Evolutionary conservation across 1,284 basidiomycete genomes (phyloP), one percentile per base, ranked within the genome.

Genomic region (Ceratobasidium sp.): DNA sequence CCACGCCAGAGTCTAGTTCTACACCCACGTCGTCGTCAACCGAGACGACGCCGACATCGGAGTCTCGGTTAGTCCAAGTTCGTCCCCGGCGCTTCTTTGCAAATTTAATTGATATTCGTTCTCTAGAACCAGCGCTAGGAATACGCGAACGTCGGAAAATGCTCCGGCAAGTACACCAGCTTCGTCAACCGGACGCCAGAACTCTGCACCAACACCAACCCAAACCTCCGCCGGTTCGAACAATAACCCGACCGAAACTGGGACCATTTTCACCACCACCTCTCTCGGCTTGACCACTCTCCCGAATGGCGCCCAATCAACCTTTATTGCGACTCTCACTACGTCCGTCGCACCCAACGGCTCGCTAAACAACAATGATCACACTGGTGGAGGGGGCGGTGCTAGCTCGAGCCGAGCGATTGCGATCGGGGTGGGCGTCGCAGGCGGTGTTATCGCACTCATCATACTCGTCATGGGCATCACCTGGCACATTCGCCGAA

Each of bases 401-500:
- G 54, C 51, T 14, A 28, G 60, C 9, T 59, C 40, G 3, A 14
- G 23, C 44, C 40, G 56, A 7, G 67, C 67, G 16, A 30, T 70
- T 23, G 67, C 67, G 40, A 70, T 70, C 33, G 67, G 67, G n/a
- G 56, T 60, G 28, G 67, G 67, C 8, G 67, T 70, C 12, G 46
- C 67, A 23, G 67, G 67, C n/a, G 67, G 67, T 25, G 40, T 70
- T 18, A 11, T 70, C 3, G 67, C 67, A 21, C 42, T 70, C 3
- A 70, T 70, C 30, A 70, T 70, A 28, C 56, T 70, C 30, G n/a
- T 70, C 18, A 59, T 70, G 23, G 67, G 67, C 14, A 60, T 70
- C 56, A 70, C 67, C 7, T 70, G 67, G 67, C 67, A 70, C 18
- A 59, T 70, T 23, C 67, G 67, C 3, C 67, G 67, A 16, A 70